phyloP scores from a whole-genome alignment of 1,139 yeast species.

The Candida sp. region DNA sequence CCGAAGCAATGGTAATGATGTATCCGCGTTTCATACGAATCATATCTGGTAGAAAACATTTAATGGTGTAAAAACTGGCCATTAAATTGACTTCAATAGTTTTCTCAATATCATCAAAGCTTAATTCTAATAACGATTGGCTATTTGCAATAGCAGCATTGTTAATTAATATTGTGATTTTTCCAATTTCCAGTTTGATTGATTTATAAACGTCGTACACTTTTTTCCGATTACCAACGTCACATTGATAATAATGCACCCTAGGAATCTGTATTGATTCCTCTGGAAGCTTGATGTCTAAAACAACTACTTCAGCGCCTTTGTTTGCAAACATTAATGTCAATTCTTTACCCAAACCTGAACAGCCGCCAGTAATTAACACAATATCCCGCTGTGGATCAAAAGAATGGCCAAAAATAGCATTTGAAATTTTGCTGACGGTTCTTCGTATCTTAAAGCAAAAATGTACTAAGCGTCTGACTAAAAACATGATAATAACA shows the following conservation, averaged over 20 bases:
- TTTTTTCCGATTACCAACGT: constrained; percentile 52
- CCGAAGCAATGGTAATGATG: constrained; percentile 77
- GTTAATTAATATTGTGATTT: constrained; percentile 65
- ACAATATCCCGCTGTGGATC: constrained; percentile 56
- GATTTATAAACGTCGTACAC: constrained; percentile 31
- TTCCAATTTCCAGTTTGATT: constrained; percentile 52
- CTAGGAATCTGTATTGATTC: constrained; percentile 26
- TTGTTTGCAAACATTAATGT: constrained; percentile 40
- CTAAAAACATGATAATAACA: background rate
- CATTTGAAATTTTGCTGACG: constrained; percentile 27
- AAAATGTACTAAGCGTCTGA: background rate
- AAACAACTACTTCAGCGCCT: constrained; percentile 52
- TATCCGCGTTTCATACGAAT: constrained; percentile 61
- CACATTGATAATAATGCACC: constrained; percentile 61
- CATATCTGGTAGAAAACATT: constrained; percentile 75
- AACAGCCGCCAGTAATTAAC: constrained; percentile 78
- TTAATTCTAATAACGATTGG: constrained; percentile 49
- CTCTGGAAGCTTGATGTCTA: constrained; percentile 54
- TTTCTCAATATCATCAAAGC: constrained; percentile 55
- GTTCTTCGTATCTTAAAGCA: constrained; percentile 19
- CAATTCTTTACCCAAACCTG: constrained; percentile 74
- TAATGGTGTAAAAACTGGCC: constrained; percentile 67
- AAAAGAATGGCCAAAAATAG: constrained; percentile 46
- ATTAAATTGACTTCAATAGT: constrained; percentile 64
- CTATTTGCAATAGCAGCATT: constrained; percentile 80